A percentile compares a stretch with the other conserved stretches of the same genome.
Evolutionary conservation across 345 rosid genomes (phyloP).

Genomic region (Euclidium syriacum): DNA sequence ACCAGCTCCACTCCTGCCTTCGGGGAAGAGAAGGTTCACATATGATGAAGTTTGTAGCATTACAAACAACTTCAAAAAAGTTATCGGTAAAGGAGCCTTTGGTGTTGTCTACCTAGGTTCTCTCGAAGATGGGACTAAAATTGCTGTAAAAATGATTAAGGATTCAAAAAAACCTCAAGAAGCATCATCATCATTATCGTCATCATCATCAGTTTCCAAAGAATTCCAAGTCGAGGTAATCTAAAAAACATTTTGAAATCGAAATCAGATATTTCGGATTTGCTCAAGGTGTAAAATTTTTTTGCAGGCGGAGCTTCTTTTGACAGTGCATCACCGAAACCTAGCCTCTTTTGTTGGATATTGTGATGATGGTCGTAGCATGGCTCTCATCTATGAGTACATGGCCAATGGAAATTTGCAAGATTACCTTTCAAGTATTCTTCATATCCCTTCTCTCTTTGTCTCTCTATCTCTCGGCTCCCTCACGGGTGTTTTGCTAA

Average conservation of each 20-base stretch:
- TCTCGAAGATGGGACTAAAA: constrained; percentile 29
- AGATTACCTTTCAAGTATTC: constrained; percentile 29
- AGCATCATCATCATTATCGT: constrained; percentile 3
- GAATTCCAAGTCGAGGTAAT: constrained; percentile 43
- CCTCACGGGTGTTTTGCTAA: no score
- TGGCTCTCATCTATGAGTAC: constrained; percentile 44
- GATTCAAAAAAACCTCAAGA: background rate
- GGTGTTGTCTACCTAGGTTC: constrained; percentile 36
- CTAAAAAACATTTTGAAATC: background rate
- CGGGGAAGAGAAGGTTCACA: background rate
- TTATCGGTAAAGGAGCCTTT: constrained; percentile 37
- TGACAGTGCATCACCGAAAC: constrained; percentile 43
- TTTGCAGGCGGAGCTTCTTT: constrained; percentile 38
- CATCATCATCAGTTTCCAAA: constrained; percentile 19
- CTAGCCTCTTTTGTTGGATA: constrained; percentile 40
- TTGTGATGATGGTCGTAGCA: constrained; percentile 32
- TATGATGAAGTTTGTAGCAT: constrained; percentile 14
- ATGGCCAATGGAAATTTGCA: constrained; percentile 41
- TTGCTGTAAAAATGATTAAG: constrained; percentile 46
- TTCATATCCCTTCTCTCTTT: background rate
- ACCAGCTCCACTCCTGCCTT: constrained; percentile 2
- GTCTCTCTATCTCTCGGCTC: no score
- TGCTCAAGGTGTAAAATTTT: background rate
- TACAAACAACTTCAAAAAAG: constrained; percentile 24
- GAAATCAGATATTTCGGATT: background rate